phyloP scores from a whole-genome alignment of 2,329 filamentous ascomycete species.

The Phyllachora maydis region DNA sequence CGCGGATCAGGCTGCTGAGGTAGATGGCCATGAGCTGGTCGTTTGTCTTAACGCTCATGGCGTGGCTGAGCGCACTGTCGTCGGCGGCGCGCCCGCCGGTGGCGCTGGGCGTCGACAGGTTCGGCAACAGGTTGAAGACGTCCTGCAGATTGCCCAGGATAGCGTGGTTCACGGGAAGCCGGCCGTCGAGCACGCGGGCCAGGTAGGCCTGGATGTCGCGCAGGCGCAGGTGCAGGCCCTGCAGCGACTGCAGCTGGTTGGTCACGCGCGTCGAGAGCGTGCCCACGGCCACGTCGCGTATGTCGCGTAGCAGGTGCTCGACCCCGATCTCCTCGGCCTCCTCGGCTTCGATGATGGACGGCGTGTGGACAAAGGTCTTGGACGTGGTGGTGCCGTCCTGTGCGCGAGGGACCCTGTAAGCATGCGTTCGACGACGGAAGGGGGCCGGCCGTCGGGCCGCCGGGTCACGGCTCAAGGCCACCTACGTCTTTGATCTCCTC shows the following conservation, averaged over 20 bases:
- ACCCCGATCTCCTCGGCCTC: constrained; percentile 98
- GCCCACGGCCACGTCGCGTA: constrained; percentile 91
- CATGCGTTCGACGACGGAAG: not conserved
- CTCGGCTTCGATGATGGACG: constrained; percentile 94
- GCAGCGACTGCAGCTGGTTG: constrained; percentile 90
- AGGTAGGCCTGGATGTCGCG: constrained; percentile 92
- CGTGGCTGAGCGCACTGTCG: constrained; percentile 75
- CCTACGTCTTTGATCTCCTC: constrained; percentile 98
- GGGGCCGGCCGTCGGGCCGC: no score
- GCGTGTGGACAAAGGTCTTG: constrained; percentile 96
- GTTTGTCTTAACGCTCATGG: constrained; percentile 98
- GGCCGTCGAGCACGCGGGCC: constrained; percentile 82
- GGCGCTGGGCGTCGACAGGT: constrained; percentile 62
- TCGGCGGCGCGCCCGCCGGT: constrained; percentile 31
- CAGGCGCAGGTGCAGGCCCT: constrained; percentile 83
- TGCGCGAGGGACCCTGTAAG: not conserved
- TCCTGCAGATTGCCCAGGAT: constrained; percentile 98
- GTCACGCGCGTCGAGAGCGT: constrained; percentile 93
- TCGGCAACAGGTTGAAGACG: constrained; percentile 94
- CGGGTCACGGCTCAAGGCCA: no score
- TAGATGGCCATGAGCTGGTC: constrained; percentile 99
- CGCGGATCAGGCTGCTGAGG: constrained; percentile 84
- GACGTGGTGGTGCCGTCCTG: constrained; percentile 93
- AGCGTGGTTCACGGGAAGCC: constrained; percentile 89
- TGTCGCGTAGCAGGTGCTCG: constrained; percentile 91